Evolutionary conservation across 768 basidiomycete genomes (phyloP), one percentile per base, ranked within the genome.

Genomic region (Tulasnella sp.): DNA sequence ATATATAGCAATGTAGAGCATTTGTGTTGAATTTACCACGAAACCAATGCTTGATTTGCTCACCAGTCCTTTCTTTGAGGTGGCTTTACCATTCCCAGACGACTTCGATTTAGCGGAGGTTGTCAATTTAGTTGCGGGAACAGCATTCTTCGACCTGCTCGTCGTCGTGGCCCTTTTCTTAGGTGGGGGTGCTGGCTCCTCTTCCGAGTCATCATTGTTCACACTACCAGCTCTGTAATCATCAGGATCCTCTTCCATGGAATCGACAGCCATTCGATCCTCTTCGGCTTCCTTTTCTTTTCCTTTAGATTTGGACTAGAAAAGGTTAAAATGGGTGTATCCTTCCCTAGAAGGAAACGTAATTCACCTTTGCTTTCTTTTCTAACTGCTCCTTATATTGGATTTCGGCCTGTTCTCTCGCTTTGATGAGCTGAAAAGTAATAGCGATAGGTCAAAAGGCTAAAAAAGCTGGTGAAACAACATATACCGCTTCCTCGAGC

Each of bases 401-500:
- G 58, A 81, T 76, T 60, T 79, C 79, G 33, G 42, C 50, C 44
- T 46, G 31, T 48, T 48, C n/a, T 80, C 79, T 63, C 77, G 79
- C 49, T 67, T 69, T 3, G 86, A 70, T 86, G 87, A 47, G 9
- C 39, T 46, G 53, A 48, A 33, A 13, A 19, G 22, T 6, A 27
- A 32, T 13, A 39, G 5, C 25, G 31, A 34, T 20, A 8, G 1
- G 7, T 4, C 34, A 41, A 33, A 28, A 40, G 22, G 47, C 8
- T 19, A 29, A 13, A 40, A 20, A 44, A 33, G 29, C 6, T 12
- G 29, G 8, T 9, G 22, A n/a, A 3, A 4, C 9, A 31, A n/a
- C 19, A 67, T 75, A 13, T 53, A 86, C 86, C 65, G 78, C 66
- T 50, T 85, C 81, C 32, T 85, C 83, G 6, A 90, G 64, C 16